Evolutionary conservation across 352 stramenopile species (phyloP).

Genomic region (Phytopythium cucurbitacearum): DNA sequence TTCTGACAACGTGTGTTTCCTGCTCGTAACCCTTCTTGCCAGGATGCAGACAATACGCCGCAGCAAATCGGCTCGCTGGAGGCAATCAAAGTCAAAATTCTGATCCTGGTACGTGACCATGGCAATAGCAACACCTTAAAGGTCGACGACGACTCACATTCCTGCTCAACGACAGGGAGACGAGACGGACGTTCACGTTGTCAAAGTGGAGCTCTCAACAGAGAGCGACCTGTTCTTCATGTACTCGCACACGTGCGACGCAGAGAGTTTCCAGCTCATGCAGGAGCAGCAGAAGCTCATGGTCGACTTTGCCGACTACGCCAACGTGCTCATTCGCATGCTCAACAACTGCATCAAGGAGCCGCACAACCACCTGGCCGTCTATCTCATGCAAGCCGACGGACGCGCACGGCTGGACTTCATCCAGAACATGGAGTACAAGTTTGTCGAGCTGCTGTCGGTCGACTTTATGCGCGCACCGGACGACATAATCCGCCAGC

Average conservation of each 20-base stretch:
- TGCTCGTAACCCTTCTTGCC: no score
- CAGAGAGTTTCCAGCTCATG: slow-evolving; percentile 85
- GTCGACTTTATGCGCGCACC: slow-evolving; percentile 87
- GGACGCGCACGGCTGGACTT: slow-evolving; percentile 90
- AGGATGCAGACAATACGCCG: slow-evolving; percentile 80
- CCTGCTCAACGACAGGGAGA: slow-evolving; percentile 43
- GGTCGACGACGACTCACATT: no score
- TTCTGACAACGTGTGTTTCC: no score
- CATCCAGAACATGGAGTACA: slow-evolving; percentile 97
- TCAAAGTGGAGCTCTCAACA: slow-evolving; percentile 90
- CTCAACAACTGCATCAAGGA: slow-evolving; percentile 96
- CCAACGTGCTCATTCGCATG: slow-evolving; percentile 92
- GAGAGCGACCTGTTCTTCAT: slow-evolving; percentile 94
- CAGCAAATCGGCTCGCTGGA: slow-evolving; percentile 91
- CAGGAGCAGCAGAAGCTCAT: slow-evolving; percentile 95
- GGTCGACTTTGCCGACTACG: slow-evolving; percentile 94
- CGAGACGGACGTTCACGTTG: slow-evolving; percentile 74
- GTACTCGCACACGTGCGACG: slow-evolving; percentile 88
- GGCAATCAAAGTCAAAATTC: slow-evolving; percentile 93
- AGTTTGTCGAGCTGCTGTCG: slow-evolving; percentile 93
- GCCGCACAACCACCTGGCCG: slow-evolving; percentile 90
- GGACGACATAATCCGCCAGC: slow-evolving; percentile 89
- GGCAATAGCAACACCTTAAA: no score
- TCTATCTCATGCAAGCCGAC: slow-evolving; percentile 92
- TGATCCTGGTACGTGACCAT: slow-evolving; percentile 64